Evolutionary conservation across 1,139 yeast genomes (phyloP).

Genomic region (Torulaspora globosa): DNA sequence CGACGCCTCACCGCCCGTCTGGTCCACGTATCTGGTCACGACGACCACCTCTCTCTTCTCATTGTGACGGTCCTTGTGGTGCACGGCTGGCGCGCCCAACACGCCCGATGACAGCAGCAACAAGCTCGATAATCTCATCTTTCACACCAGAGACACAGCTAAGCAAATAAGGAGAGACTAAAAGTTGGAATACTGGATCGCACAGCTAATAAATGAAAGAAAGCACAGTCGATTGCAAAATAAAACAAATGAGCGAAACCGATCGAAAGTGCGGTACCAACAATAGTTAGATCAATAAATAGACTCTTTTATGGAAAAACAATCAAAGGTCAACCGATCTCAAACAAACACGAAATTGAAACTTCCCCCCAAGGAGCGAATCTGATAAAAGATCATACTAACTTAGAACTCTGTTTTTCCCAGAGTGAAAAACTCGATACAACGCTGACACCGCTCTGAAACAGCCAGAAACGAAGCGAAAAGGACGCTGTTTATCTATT

Average conservation of each 20-base stretch:
- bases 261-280: conserved; percentile 1
- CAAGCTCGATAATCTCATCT: conserved; percentile 26
- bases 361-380: too few species aligned
- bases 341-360: neutral
- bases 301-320: neutral
- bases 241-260: too few species aligned
- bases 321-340: too few species aligned
- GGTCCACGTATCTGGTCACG: conserved; percentile 27
- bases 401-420: too few species aligned
- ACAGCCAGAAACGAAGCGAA: neutral
- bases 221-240: conserved; percentile 3
- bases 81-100: conserved; percentile 38
- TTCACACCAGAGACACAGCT: neutral
- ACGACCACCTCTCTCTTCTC: conserved; percentile 31
- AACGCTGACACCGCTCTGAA: neutral
- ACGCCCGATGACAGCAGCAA: conserved; percentile 21
- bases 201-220: conserved; percentile 25
- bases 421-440: neutral
- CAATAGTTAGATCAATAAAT: neutral
- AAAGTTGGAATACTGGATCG: conserved; percentile 37
- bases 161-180: conserved; percentile 70
- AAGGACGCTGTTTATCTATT: neutral
- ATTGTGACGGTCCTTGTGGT: conserved; percentile 42
- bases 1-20: conserved; percentile 54
- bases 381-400: too few species aligned